These are phyloP conservation scores for Rossbeevera mucosa DNA, from an alignment of 768 basidiomycete genomes.

Conservation along the genomic window DNA sequence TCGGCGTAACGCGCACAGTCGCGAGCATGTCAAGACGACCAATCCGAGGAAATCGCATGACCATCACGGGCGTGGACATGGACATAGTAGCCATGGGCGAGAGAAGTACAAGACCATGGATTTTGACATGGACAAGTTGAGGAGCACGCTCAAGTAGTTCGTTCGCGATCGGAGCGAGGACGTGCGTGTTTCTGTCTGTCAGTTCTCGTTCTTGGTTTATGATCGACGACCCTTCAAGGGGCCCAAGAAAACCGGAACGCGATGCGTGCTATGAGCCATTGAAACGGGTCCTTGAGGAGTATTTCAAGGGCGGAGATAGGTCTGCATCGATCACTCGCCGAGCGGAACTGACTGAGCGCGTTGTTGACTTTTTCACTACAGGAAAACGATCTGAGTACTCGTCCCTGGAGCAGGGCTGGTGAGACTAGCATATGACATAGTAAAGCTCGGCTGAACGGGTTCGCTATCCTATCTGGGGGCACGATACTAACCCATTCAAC, in stretches of 20 bases:
- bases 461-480: not conserved
- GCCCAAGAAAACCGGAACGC: constrained; percentile 69
- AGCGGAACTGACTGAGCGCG: too few species aligned
- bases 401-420: constrained; percentile 91
- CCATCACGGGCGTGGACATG: not conserved
- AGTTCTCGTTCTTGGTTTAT: not conserved
- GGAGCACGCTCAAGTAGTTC: constrained; percentile 89
- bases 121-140: constrained; percentile 83
- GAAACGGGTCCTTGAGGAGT: constrained; percentile 61
- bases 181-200: constrained; percentile 36
- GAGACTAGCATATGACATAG: constrained; percentile 83
- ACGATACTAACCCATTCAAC: not conserved
- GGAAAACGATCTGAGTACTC: constrained; percentile 64
- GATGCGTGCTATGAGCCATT: constrained; percentile 79
- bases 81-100: too few species aligned
- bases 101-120: constrained; percentile 52
- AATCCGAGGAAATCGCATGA: constrained; percentile 11
- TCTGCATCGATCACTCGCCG: not conserved
- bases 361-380: constrained; percentile 15
- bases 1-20: constrained; percentile 6
- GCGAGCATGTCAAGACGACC: constrained; percentile 6
- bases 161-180: constrained; percentile 91
- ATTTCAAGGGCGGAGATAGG: constrained; percentile 59
- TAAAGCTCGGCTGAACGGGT: constrained; percentile 57
- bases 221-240: constrained; percentile 41